phyloP scores from a whole-genome alignment of 768 basidiomycete genomes.

The Agaricus sinodeliciosus region DNA sequence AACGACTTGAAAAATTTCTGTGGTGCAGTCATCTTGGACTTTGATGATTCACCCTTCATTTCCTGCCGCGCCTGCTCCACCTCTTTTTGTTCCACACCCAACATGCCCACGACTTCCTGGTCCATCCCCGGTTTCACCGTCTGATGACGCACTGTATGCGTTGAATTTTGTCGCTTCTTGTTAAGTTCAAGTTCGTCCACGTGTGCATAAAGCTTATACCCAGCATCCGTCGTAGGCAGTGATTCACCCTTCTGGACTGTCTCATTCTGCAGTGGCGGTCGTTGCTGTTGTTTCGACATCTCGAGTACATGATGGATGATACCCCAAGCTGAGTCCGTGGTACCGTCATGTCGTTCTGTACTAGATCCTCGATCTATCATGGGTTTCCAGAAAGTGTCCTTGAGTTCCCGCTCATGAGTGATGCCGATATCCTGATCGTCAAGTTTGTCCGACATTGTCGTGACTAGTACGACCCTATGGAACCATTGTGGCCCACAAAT shows the following conservation, averaged over 20 bases:
- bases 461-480: not conserved
- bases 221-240: slow-evolving; percentile 19
- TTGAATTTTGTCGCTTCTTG: slow-evolving; percentile 15
- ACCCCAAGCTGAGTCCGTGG: not conserved
- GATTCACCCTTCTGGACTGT: slow-evolving; percentile 15
- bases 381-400: slow-evolving; percentile 10
- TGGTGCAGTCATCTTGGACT: not conserved
- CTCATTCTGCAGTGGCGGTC: slow-evolving; percentile 16
- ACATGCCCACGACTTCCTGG: not conserved
- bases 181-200: slow-evolving; percentile 22
- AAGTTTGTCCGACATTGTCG: slow-evolving; percentile 10
- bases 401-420: slow-evolving; percentile 11
- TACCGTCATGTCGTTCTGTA: not conserved
- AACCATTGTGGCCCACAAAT: slow-evolving; percentile 3
- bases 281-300: not conserved
- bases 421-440: not conserved
- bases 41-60: not conserved
- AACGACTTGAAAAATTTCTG: not conserved
- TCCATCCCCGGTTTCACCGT: not conserved
- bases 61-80: not conserved
- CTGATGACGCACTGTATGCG: not conserved
- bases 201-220: slow-evolving; percentile 15
- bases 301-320: not conserved
- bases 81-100: not conserved
- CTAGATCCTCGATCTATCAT: slow-evolving; percentile 11